phyloP scores from a whole-genome alignment of 2,329 filamentous ascomycete species.

The Verticillium klebahnii region DNA sequence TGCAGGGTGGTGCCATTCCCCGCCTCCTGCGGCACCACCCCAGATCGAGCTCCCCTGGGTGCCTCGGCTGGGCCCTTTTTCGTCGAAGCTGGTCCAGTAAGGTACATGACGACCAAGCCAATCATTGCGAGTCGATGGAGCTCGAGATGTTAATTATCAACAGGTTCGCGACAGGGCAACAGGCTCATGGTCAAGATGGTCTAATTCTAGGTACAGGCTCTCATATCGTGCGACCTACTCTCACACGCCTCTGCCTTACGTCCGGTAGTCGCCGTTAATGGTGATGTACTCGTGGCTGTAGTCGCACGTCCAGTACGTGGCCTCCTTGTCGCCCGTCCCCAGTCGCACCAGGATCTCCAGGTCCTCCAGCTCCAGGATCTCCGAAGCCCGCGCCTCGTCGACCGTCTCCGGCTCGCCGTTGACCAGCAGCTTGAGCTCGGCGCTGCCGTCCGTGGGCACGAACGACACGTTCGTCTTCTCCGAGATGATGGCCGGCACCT shows the following conservation, averaged over 20 bases:
- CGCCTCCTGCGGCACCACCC: background rate
- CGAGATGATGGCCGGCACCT: slow-evolving; percentile 61
- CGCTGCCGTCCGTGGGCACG: slow-evolving; percentile 69
- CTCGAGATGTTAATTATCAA: too few relatives aligned
- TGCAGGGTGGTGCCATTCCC: background rate
- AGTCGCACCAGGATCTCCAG: slow-evolving; percentile 73
- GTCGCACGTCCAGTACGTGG: slow-evolving; percentile 81
- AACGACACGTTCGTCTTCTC: slow-evolving; percentile 75
- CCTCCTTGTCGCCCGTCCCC: slow-evolving; percentile 63
- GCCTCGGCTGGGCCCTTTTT: background rate
- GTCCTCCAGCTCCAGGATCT: slow-evolving; percentile 75
- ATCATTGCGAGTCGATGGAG: too few relatives aligned
- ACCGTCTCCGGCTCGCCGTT: slow-evolving; percentile 76
- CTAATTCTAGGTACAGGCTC: too few relatives aligned
- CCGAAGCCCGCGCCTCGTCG: slow-evolving; percentile 69
- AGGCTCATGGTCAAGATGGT: too few relatives aligned
- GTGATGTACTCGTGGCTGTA: slow-evolving; percentile 77
- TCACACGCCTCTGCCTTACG: slow-evolving; percentile 18
- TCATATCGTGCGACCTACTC: too few relatives aligned
- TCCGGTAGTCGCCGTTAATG: slow-evolving; percentile 66
- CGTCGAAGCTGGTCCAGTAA: too few relatives aligned
- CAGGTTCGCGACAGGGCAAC: too few relatives aligned
- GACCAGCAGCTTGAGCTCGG: slow-evolving; percentile 71
- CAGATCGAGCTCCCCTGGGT: background rate
- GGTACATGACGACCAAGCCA: too few relatives aligned